Evolutionary conservation across 164 flowering plant genomes (phyloP), one percentile per base, ranked within the genome.

Genomic region (Malania oleifera): DNA sequence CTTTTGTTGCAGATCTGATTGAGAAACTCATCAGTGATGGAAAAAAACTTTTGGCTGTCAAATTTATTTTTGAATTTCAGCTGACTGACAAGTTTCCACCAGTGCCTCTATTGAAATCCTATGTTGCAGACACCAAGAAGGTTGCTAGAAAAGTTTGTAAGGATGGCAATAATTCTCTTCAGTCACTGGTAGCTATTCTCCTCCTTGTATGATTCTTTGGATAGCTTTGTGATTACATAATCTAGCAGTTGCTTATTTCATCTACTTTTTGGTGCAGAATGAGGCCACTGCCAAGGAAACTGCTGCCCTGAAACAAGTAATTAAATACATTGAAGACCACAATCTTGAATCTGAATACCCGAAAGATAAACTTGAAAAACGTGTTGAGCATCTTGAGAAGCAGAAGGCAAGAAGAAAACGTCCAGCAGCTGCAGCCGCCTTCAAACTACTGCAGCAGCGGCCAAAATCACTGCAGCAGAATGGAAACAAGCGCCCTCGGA

Each of bases 71-170:
- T 57, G 86, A 84, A 55, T 76, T 82, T 69, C 65, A 66, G 57
- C 70, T 88, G 55, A 68, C 70, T n/a, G 80, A 77, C 25, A 76
- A 78, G 72, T 86, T 82, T 64, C 85, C 82, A 13, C 90, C 86
- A 11, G 86, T 80, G 6, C 77, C 83, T 37, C 60, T 85, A 23
- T 56, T 88, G 58, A 74, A 77, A 67, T 66, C 65, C 34, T 73
- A 75, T 39, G 52, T 82, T 38, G 60, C 63, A 59, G 81, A 73
- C 22, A 34, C 75, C 52, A 79, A 79, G 70, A 74, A 75, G 59
- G 15, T 50, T 47, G 78, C 80, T 46, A 49, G 70, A 35, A 68
- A 73, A 35, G 52, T 77, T 31, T 62, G 65, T 24, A 54, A 56
- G 56, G 75, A 71, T 27, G 80, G 82, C 50, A 75, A 79, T 27